Percentiles rank a stretch among this genome's conserved stretches.
These are phyloP conservation scores for Phenoliferia sp. DNA, from an alignment of 1,284 basidiomycete species.

Conservation along the genomic window DNA sequence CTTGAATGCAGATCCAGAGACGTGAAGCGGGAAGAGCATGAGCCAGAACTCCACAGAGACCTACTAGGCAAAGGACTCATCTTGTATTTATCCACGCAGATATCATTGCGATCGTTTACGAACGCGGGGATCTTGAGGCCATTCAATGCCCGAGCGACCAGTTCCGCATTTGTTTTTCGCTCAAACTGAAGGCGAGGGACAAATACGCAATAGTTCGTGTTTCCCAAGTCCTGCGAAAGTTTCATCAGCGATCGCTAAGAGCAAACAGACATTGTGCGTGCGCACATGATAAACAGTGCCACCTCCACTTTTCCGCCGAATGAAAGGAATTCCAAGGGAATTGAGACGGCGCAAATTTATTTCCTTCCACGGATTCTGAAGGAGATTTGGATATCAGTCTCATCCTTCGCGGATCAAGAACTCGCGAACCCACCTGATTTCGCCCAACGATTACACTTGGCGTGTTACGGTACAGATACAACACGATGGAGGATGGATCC, in stretches of 20 bases:
- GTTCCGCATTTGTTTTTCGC: constrained; percentile 67
- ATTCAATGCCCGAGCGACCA: constrained; percentile 74
- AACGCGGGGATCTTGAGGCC: constrained; percentile 64
- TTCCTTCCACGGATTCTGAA: constrained; percentile 94
- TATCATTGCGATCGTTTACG: constrained; percentile 87
- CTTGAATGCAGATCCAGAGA: constrained; percentile 97
- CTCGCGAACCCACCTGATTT: constrained; percentile 57
- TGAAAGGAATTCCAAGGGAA: constrained; percentile 62
- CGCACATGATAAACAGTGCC: constrained; percentile 94
- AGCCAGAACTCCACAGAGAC: neutral
- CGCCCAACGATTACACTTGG: constrained; percentile 93
- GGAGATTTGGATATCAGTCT: neutral
- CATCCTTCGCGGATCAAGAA: neutral
- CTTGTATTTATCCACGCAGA: constrained; percentile 76
- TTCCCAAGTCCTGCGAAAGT: constrained; percentile 77
- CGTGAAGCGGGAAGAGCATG: constrained; percentile 48
- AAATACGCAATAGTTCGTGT: constrained; percentile 96
- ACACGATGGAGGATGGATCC: constrained; percentile 59
- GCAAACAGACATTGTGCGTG: neutral
- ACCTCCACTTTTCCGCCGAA: constrained; percentile 87
- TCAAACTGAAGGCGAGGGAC: constrained; percentile 76
- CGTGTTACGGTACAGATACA: constrained; percentile 81
- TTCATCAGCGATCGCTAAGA: neutral
- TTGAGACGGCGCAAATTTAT: constrained; percentile 63
- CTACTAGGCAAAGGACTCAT: constrained; percentile 53